These are phyloP conservation scores for Closterium sp. DNA, from an alignment of 139 green algal genomes.

Conservation along the genomic window DNA sequence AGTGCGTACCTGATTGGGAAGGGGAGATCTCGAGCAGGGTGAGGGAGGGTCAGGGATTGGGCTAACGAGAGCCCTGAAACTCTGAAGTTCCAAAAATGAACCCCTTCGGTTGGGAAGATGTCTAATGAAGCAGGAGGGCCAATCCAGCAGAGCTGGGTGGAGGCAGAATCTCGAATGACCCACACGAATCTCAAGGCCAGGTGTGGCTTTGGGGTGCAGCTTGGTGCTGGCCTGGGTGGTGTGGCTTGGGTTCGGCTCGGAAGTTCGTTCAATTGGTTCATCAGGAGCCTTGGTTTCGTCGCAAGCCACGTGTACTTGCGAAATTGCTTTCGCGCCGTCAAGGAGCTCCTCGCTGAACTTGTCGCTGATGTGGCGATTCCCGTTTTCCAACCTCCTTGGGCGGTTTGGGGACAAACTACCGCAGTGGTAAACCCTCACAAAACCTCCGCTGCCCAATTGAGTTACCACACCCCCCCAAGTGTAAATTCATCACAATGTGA, in stretches of 20 bases:
- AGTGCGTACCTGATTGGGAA: background rate
- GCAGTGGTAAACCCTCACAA: background rate
- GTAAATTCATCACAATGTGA: no score
- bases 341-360: background rate
- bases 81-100: background rate
- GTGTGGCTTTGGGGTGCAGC: background rate
- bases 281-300: background rate
- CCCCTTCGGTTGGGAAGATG: background rate
- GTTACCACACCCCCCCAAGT: no score
- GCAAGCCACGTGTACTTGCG: background rate
- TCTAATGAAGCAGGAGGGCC: background rate
- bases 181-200: background rate
- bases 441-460: background rate
- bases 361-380: background rate
- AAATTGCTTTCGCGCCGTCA: background rate
- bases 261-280: background rate
- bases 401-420: background rate
- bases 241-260: background rate
- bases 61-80: background rate
- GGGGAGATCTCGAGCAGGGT: background rate
- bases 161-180: no score
- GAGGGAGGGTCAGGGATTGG: no score
- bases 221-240: background rate
- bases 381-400: background rate
- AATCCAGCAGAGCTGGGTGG: background rate